Conservation (phyloP, 2,329 filamentous ascomycete genomes). For the Amylocarpus encephaloides region DNA sequence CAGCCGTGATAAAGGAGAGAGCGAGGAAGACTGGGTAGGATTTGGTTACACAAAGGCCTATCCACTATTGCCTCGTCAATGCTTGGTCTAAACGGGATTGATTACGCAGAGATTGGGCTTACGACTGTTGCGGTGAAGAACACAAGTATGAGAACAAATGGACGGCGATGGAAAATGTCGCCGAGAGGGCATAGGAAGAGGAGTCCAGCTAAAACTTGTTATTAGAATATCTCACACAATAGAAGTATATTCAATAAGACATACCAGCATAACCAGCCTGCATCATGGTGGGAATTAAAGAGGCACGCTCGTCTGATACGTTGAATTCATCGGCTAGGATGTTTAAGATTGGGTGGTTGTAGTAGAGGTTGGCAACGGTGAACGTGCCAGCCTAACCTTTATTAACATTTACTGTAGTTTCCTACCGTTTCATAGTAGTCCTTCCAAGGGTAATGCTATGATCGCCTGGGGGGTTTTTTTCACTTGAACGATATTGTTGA, state of each 20-base stretch:
- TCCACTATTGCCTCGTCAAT: slow-evolving; percentile 41
- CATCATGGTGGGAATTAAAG: slow-evolving; percentile 64
- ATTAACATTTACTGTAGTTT: background rate
- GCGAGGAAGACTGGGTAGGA: slow-evolving; percentile 59
- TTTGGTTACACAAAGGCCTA: slow-evolving; percentile 64
- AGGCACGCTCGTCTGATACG: slow-evolving; percentile 62
- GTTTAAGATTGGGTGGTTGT: slow-evolving; percentile 74
- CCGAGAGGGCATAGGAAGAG: slow-evolving; percentile 71
- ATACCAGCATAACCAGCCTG: slow-evolving; percentile 67
- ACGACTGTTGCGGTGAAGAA: slow-evolving; percentile 63
- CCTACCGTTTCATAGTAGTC: background rate
- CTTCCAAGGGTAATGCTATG: background rate
- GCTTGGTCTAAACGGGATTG: background rate
- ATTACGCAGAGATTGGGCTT: slow-evolving; percentile 29
- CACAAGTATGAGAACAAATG: slow-evolving; percentile 62
- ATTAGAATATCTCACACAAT: background rate
- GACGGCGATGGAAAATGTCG: slow-evolving; percentile 60
- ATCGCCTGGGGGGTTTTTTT: too few relatives aligned
- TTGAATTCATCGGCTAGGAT: slow-evolving; percentile 65
- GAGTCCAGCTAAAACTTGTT: slow-evolving; percentile 43
- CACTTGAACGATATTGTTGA: too few relatives aligned
- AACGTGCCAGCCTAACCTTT: slow-evolving; percentile 46
- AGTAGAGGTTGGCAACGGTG: slow-evolving; percentile 76
- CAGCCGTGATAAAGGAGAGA: slow-evolving; percentile 66
- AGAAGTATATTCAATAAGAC: background rate